Conservation (phyloP, 2,329 filamentous ascomycete species). For the Colletotrichum higginsianum region DNA sequence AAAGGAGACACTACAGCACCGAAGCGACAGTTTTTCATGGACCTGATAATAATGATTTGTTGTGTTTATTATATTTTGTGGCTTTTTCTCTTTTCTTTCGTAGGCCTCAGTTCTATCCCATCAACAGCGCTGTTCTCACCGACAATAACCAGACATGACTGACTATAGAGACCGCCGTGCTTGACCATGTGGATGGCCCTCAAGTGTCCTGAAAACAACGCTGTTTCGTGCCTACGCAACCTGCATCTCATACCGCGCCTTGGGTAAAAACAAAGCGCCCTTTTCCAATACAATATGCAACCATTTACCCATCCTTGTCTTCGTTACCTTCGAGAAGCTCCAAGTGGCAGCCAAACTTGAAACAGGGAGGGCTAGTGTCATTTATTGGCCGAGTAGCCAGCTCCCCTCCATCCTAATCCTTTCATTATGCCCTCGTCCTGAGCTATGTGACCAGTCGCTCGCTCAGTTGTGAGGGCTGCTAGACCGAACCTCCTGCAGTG, state of each 20-base stretch:
- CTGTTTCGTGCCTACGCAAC: neutral
- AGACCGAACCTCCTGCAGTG: slow-evolving; percentile 18
- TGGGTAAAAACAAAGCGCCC: neutral
- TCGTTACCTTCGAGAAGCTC: neutral
- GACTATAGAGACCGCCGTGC: neutral
- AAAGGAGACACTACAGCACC: too few relatives aligned
- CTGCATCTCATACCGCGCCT: neutral
- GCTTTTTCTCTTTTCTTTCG: slow-evolving; percentile 2
- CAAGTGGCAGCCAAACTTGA: neutral
- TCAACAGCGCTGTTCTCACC: neutral
- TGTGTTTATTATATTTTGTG: neutral
- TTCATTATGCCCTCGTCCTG: neutral
- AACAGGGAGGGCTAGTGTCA: neutral
- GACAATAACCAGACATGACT: neutral
- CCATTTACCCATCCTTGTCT: neutral
- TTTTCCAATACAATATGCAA: neutral
- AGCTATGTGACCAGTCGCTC: neutral
- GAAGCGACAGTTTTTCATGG: neutral
- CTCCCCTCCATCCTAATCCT: neutral
- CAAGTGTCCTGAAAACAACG: neutral
- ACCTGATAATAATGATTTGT: neutral
- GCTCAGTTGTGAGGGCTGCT: slow-evolving; percentile 21
- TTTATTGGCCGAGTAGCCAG: neutral
- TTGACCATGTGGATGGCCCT: neutral
- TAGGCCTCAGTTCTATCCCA: slow-evolving; percentile 22